A percentile compares a stretch with the other conserved stretches of the same genome.
Conservation (phyloP, 1,284 basidiomycete genomes). For the Lignosus rhinocerotis region DNA sequence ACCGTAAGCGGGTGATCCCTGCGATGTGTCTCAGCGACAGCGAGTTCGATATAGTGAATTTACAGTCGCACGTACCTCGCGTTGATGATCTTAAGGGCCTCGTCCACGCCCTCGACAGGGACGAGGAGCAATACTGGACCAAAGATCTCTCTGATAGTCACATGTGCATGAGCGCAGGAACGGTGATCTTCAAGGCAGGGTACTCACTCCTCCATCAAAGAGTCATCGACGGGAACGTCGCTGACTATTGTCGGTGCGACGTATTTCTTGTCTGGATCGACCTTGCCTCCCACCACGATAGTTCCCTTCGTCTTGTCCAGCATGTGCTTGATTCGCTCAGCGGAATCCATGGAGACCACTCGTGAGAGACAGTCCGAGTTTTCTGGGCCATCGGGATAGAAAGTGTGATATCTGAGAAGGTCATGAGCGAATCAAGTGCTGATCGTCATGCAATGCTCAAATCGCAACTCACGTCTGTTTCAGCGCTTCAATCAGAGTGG, state of each 20-base stretch:
- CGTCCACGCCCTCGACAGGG: constrained; percentile 69
- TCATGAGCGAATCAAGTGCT: not conserved
- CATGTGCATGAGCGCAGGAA: too few species aligned
- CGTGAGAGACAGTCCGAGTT: constrained; percentile 43
- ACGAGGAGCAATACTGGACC: constrained; percentile 65
- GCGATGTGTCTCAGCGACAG: not conserved
- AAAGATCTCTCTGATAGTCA: constrained; percentile 35
- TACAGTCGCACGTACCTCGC: not conserved
- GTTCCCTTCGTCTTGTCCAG: constrained; percentile 70
- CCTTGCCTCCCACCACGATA: constrained; percentile 68
- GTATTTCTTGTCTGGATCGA: constrained; percentile 54
- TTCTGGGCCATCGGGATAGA: constrained; percentile 51
- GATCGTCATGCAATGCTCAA: not conserved
- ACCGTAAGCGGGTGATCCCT: constrained; percentile 77
- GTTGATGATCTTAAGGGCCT: constrained; percentile 67
- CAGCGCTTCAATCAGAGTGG: constrained; percentile 60
- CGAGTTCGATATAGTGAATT: not conserved
- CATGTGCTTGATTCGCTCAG: constrained; percentile 59
- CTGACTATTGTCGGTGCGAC: constrained; percentile 68
- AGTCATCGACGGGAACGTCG: constrained; percentile 62
- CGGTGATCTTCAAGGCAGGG: not conserved
- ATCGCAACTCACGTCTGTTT: constrained; percentile 51
- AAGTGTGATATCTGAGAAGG: constrained; percentile 44
- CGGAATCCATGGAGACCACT: constrained; percentile 53
- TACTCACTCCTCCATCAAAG: constrained; percentile 72